These are phyloP conservation scores for Auricularia heimuer DNA, from an alignment of 768 basidiomycete genomes.

Conservation along the genomic window DNA sequence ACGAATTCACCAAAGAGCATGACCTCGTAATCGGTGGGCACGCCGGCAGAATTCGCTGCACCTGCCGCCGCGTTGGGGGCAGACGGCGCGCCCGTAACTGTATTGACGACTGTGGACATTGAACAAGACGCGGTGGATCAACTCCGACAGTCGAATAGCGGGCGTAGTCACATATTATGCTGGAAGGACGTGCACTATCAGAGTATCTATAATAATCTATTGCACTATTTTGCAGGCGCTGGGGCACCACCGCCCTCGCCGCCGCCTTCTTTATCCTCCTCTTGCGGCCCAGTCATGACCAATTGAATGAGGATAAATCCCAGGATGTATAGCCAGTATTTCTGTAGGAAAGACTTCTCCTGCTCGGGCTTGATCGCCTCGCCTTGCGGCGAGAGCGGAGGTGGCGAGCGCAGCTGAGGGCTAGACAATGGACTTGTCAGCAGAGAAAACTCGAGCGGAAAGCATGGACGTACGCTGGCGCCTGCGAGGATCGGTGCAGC, in stretches of 20 bases:
- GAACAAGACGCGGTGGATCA: neutral
- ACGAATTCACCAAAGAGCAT: constrained; percentile 79
- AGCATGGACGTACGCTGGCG: constrained; percentile 43
- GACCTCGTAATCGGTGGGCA: constrained; percentile 52
- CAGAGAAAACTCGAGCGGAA: neutral
- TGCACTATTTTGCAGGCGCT: neutral
- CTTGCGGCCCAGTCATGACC: neutral
- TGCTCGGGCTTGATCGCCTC: constrained; percentile 46
- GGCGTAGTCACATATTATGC: neutral
- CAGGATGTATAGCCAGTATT: constrained; percentile 83
- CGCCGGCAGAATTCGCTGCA: neutral
- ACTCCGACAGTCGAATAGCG: neutral
- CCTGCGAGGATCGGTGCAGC: constrained; percentile 34
- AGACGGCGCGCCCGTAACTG: neutral
- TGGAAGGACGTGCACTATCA: neutral
- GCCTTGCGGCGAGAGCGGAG: constrained; percentile 56
- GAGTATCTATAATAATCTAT: neutral
- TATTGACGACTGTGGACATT: neutral
- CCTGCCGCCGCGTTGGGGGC: neutral
- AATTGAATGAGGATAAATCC: constrained; percentile 33
- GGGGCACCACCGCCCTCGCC: neutral
- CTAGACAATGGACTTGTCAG: constrained; percentile 25
- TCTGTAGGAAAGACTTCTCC: constrained; percentile 76
- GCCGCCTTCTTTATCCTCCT: neutral
- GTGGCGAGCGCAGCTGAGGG: constrained; percentile 58